Evolutionary conservation across 1,284 basidiomycete genomes (phyloP), one percentile per base, ranked within the genome.

Genomic region (Microbotryum scabiosae): DNA sequence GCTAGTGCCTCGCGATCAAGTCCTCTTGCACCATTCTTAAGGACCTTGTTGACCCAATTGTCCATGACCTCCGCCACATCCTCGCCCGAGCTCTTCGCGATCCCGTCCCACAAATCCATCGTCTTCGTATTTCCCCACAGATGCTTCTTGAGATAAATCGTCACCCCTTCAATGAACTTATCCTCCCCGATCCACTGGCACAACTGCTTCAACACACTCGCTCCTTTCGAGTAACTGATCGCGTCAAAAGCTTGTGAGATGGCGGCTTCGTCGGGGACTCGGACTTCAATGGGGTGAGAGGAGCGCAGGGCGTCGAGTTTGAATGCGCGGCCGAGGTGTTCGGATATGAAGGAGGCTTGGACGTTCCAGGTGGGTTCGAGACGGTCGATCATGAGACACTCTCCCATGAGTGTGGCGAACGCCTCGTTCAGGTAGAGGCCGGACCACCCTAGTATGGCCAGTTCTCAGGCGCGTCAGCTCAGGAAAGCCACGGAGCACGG

Each of bases 141-240:
- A 71, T 86, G 84, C 71, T 87, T 70, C 79, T 94, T 94, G 69
- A 97, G 84, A 78, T 98, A 97, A 61, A 88, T 82, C 0, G 90
- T 46, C 51, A 92, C 88, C 56, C 76, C 77, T 28, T 75, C 73
- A 28, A 78, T 62, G 70, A 77, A 77, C 30, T 80, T 82, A 20
- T 94, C 90, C 75, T 97, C 88, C 53, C 93, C 92, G 23, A 97
- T 88, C 66, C 88, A 86, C 68, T 84, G 82, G 28, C 86, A 85
- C 59, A 97, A 79, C 94, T 97, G 97, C 70, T 90, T 86, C 43
- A 98, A 82, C 20, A 97, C 93, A 82, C 87, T 87, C 18, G 84
- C 90, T 50, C 88, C 90, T 76, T 94, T 93, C 25, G 85, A 85
- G 50, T 69, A 70, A 43, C 55, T 89, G 59, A 93, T 91, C 81